Percentiles rank a stretch among this genome's conserved stretches.
Conservation (phyloP, 768 basidiomycete species). For the Boletus edulis region DNA sequence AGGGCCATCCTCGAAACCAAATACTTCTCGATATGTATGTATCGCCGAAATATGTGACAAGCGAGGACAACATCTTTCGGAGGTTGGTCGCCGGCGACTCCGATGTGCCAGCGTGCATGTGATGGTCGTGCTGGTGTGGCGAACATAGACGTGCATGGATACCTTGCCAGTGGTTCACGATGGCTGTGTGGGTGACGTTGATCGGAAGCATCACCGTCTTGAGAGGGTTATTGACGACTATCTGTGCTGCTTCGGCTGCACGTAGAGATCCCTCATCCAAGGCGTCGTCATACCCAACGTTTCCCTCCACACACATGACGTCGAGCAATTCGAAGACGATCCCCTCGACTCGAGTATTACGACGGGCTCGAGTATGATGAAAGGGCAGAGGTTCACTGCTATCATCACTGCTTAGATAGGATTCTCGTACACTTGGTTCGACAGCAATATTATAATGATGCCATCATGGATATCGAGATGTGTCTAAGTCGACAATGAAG, state of each 20-base stretch:
- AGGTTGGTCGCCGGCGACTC: slow-evolving; percentile 42
- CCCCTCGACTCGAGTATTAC: too few relatives aligned
- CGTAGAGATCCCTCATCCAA: too few relatives aligned
- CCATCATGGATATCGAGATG: too few relatives aligned
- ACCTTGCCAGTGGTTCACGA: slow-evolving; percentile 58
- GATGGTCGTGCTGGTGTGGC: slow-evolving; percentile 30
- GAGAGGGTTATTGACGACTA: slow-evolving; percentile 70
- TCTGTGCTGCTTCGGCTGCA: slow-evolving; percentile 77
- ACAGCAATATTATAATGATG: too few relatives aligned
- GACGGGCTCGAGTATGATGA: too few relatives aligned
- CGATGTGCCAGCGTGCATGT: not conserved
- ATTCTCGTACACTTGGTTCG: too few relatives aligned
- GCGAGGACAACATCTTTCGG: slow-evolving; percentile 69
- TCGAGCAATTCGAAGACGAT: too few relatives aligned
- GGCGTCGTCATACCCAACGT: too few relatives aligned
- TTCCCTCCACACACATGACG: too few relatives aligned
- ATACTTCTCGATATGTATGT: slow-evolving; percentile 70
- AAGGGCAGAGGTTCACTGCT: too few relatives aligned
- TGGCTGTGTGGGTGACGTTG: slow-evolving; percentile 85
- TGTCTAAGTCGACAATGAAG: too few relatives aligned
- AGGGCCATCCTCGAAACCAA: slow-evolving; percentile 82
- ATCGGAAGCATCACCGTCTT: slow-evolving; percentile 78
- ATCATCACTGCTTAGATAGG: too few relatives aligned
- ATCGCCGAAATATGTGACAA: slow-evolving; percentile 72
- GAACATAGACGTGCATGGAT: slow-evolving; percentile 56